Base-by-base conservation (phyloP, 306 rosid genomes). In the Begonia masoniana region DNA sequence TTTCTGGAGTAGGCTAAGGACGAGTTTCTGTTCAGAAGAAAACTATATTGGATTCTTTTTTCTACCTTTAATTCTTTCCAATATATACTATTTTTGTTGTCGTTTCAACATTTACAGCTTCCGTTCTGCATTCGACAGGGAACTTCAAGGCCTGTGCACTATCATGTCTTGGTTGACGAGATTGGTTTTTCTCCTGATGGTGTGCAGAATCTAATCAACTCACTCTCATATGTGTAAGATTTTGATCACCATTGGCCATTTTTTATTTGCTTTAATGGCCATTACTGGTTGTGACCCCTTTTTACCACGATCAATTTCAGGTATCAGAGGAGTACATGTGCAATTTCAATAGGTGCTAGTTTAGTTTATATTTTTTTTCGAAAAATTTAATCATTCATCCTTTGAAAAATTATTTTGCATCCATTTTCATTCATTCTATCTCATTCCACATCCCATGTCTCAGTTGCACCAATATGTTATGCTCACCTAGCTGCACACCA, bases 401-500 rank as follows among this genome's bases (percentile, higher is more conserved):
- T 31, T 31, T 6, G 12, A 12, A 50, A 54, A 61, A 54, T 48
- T 47, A 31, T 13, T 46, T 59, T 16, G 13, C 47, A 31, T 49
- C 39, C 54, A 14, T n/a, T 57, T 46, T 45, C 43, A 47, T 56
- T 55, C 61, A 57, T 31, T 67, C 45, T 54, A 21, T 61, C 64
- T 19, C 62, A 35, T 45, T 50, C 50, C 45, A 35, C 9, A 49
- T 57, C 53, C 31, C 50, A 35, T 54, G 46, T 48, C 67, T 45
- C 79, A 83, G 88, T 80, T 76, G 96, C 94, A 47, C 96, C 92
- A 10, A 77, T 91, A 69, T 58, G 67, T 54, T 91, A 91, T 70
- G 96, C 96, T 41, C 97, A 91, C 71, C 88, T 76, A 15, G 94
- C 96, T 31, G 96, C 96, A 12, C 62, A 76, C 47, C 97, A 85